Evolutionary conservation across 2,329 filamentous ascomycete genomes (phyloP).

Genomic region (Phoma sp.): DNA sequence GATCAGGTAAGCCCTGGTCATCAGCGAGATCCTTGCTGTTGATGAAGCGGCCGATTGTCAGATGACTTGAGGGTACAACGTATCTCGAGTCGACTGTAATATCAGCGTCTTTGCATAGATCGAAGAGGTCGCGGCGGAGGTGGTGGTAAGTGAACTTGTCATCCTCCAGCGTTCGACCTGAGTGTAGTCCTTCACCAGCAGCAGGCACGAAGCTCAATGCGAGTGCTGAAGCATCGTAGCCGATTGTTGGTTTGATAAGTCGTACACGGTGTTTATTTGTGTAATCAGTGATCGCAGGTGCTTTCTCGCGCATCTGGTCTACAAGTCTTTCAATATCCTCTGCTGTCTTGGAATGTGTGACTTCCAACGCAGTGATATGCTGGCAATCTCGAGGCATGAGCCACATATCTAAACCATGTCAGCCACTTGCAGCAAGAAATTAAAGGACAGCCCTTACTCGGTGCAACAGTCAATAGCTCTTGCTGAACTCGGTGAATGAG

Average conservation of each 20-base stretch:
- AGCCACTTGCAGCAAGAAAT: conserved; percentile 4
- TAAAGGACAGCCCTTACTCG: conserved; percentile 64
- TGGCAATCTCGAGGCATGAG: conserved; percentile 80
- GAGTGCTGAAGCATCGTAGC: conserved; percentile 84
- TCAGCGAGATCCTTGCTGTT: conserved; percentile 64
- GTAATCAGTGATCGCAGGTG: conserved; percentile 70
- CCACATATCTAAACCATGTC: conserved; percentile 71
- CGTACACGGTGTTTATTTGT: conserved; percentile 72
- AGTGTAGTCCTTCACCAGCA: conserved; percentile 61
- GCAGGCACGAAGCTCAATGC: conserved; percentile 89
- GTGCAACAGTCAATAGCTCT: conserved; percentile 68
- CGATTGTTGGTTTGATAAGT: conserved; percentile 81
- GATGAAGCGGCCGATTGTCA: conserved; percentile 86
- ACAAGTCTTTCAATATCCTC: conserved; percentile 72
- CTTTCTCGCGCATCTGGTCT: conserved; percentile 60
- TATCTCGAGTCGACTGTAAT: conserved; percentile 80
- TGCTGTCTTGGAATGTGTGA: conserved; percentile 79
- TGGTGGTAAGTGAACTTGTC: conserved; percentile 90
- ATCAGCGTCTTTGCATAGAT: conserved; percentile 66
- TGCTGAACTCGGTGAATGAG: conserved; percentile 75
- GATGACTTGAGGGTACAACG: conserved; percentile 86
- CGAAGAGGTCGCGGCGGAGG: conserved; percentile 79
- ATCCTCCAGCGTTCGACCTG: conserved; percentile 52
- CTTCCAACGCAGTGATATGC: conserved; percentile 85
- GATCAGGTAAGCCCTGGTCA: conserved; percentile 53